phyloP scores from a whole-genome alignment of 75 land plant genomes.

The Pseudotsuga menziesii region DNA sequence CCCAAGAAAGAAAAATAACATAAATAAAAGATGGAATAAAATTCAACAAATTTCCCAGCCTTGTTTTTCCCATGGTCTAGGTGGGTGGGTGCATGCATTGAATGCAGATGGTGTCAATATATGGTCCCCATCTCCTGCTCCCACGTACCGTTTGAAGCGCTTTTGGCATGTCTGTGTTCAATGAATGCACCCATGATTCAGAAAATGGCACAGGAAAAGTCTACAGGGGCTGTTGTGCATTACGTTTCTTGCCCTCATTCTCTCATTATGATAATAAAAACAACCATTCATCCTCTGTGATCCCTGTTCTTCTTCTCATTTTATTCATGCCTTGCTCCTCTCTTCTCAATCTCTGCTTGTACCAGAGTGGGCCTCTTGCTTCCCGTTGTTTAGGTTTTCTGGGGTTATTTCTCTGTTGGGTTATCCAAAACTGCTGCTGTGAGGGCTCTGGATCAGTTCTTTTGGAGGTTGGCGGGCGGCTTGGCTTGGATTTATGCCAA shows the following conservation, averaged over 20 bases:
- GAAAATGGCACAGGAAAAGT: no score
- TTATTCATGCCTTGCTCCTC: background rate
- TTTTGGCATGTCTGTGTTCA: background rate
- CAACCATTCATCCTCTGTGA: background rate
- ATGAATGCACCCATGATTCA: background rate
- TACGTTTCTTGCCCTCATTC: background rate
- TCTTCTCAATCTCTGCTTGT: background rate
- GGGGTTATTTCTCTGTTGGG: background rate
- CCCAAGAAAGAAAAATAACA: no score
- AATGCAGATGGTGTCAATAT: no score
- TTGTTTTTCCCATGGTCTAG: no score
- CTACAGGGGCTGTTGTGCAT: background rate
- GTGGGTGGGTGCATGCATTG: no score
- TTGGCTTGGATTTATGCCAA: slow-evolving; percentile 22
- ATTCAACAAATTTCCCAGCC: no score
- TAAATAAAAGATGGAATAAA: no score
- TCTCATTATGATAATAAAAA: background rate
- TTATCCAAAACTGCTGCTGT: background rate
- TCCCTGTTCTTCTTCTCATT: background rate
- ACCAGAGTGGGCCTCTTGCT: background rate
- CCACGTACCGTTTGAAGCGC: slow-evolving; percentile 1
- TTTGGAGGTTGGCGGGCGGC: slow-evolving; percentile 1
- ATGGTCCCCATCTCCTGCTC: no score
- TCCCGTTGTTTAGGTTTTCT: background rate
- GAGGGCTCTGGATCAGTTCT: background rate